Base-by-base conservation (phyloP, 441 rosid genomes). In the Codiaeum variegatum region DNA sequence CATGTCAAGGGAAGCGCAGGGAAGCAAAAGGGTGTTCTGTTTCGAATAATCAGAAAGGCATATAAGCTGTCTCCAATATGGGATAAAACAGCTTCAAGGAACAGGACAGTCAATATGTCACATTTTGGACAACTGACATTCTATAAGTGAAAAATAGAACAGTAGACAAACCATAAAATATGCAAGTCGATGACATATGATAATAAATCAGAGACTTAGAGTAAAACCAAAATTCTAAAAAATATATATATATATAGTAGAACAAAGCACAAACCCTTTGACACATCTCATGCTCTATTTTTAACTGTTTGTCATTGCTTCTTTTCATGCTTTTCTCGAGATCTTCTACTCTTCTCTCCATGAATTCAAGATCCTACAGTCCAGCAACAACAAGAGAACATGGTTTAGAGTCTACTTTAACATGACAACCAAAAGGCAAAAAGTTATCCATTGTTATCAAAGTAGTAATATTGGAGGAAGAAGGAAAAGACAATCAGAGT, bases 291-390 rank as follows among this genome's bases (percentile, higher is more conserved):
- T 42, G 89, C 86, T 96, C 98, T 69, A 91, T 74, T 84, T 93
- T 96, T 0, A 96, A 84, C 77, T 85, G 92, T 81, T 96, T 93
- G 85, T 96, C 97, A 77, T 96, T 96, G 92, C 99, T 96, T 85
- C 97, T 91, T 87, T 91, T 95, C 97, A 95, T 90, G 94, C 97
- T 91, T 88, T 92, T 95, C 81, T 92, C 95, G 11, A 92, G 68
- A 84, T 96, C 98, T 62, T 96, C 98, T 69, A 90, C 66, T 84
- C 81, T 95, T 77, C 85, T 93, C 73, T 86, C 93, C 74, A 89
- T 75, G 61, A 90, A 95, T 75, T 95, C 99, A 79, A 93, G 77
- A 89, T 95, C 99, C 99, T 96, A 71, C 76, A 84, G 51, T 74
- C 56, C 44, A 67, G 16, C 66, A 51, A 59, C 66, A 55, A 16